A percentile compares a stretch with the other conserved stretches of the same genome.
Conservation (phyloP, 176 grass and related monocot genomes). For the Zea luxurians region DNA sequence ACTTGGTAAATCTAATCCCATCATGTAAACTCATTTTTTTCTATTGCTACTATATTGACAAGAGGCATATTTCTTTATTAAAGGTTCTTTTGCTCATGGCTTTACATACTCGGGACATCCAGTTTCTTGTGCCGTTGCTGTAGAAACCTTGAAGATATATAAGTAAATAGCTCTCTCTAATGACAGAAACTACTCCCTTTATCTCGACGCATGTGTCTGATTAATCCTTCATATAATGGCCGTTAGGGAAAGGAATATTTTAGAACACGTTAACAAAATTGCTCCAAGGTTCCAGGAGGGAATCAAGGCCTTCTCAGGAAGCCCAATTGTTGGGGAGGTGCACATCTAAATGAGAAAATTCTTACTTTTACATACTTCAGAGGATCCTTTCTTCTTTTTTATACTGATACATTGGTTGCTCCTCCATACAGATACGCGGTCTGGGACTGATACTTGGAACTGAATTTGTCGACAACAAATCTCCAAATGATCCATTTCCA, state of each 20-base stretch:
- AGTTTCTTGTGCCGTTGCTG: constrained; percentile 78
- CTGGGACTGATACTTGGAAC: constrained; percentile 84
- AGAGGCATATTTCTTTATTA: background rate
- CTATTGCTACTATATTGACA: constrained; percentile 22
- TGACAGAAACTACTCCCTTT: background rate
- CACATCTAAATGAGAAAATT: background rate
- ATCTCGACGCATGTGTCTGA: background rate
- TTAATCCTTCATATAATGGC: constrained; percentile 22
- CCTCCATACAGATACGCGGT: constrained; percentile 60
- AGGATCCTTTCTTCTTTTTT: background rate
- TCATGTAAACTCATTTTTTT: constrained; percentile 21
- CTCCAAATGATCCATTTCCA: constrained; percentile 80
- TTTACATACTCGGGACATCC: constrained; percentile 97
- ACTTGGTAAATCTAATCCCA: constrained; percentile 60
- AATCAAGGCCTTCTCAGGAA: constrained; percentile 74
- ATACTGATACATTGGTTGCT: background rate
- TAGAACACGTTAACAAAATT: constrained; percentile 55
- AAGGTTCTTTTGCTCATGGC: constrained; percentile 94
- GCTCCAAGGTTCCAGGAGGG: constrained; percentile 82
- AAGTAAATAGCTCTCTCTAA: constrained; percentile 40
- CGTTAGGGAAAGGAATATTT: constrained; percentile 82
- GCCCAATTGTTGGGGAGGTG: constrained; percentile 88
- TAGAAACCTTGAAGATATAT: constrained; percentile 92
- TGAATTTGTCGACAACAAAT: constrained; percentile 89
- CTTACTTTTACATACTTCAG: constrained; percentile 4